Percentiles rank a stretch among this genome's conserved stretches.
These are phyloP conservation scores for Macrolepiota dolichaula DNA, from an alignment of 768 basidiomycete genomes.

Conservation along the genomic window DNA sequence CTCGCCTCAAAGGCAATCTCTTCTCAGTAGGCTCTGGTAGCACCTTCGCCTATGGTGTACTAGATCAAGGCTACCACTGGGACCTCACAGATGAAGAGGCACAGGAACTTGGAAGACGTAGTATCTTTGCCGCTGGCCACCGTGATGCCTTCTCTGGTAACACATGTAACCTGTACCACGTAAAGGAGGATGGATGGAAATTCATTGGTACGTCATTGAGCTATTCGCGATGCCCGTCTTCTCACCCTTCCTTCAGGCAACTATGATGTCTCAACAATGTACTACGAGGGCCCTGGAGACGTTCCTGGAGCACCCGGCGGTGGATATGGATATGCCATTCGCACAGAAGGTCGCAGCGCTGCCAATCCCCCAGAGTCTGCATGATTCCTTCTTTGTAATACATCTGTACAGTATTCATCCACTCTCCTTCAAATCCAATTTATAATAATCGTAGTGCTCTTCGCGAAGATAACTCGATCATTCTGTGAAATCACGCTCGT, in stretches of 20 bases:
- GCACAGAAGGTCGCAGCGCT: conserved; percentile 55
- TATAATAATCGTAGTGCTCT: neutral
- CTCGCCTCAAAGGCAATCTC: conserved; percentile 92
- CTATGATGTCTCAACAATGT: conserved; percentile 87
- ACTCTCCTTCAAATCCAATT: conserved; percentile 1
- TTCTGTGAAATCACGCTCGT: conserved; percentile 29
- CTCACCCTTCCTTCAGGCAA: conserved; percentile 55
- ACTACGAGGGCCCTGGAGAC: conserved; percentile 84
- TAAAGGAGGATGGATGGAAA: conserved; percentile 92
- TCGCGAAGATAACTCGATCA: neutral
- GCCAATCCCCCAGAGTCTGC: conserved; percentile 41
- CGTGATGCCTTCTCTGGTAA: conserved; percentile 97
- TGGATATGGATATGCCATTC: conserved; percentile 80
- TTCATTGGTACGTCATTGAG: conserved; percentile 75
- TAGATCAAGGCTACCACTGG: conserved; percentile 94
- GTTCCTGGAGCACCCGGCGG: conserved; percentile 57
- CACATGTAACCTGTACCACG: conserved; percentile 93
- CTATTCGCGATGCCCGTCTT: neutral
- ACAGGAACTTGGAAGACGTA: conserved; percentile 87
- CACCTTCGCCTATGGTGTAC: conserved; percentile 98
- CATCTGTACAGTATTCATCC: conserved; percentile 16
- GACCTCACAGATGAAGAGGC: conserved; percentile 92
- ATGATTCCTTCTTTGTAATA: conserved; percentile 17
- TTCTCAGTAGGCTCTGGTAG: conserved; percentile 99
- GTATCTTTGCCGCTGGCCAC: conserved; percentile 96